These are phyloP conservation scores for Phytopythium montanum DNA, from an alignment of 352 stramenopile genomes.

Conservation along the genomic window DNA sequence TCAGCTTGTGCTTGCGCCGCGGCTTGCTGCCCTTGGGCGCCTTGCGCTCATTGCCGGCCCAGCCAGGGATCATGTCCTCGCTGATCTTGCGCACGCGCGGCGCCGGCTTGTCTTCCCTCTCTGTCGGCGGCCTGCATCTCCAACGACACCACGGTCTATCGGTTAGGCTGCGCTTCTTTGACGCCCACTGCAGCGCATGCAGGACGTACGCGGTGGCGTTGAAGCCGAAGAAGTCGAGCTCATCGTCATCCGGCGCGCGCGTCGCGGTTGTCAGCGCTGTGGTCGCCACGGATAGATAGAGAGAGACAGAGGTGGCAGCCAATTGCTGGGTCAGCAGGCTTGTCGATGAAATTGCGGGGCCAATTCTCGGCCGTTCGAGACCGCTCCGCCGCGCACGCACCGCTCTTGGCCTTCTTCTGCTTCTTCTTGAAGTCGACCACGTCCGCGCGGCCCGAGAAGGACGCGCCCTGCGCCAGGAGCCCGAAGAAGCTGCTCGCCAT, in stretches of 20 bases:
- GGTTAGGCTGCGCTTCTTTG: neutral
- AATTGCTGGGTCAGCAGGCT: neutral
- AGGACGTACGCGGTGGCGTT: constrained; percentile 25
- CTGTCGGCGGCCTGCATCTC: neutral
- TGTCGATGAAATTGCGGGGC: neutral
- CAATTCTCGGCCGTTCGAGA: neutral
- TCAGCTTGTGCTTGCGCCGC: constrained; percentile 81
- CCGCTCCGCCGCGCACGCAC: constrained; percentile 12
- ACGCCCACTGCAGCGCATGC: neutral
- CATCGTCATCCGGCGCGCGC: constrained; percentile 24
- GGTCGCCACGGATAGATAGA: neutral
- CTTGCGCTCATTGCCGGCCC: constrained; percentile 56
- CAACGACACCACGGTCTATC: neutral
- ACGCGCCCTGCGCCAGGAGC: constrained; percentile 59
- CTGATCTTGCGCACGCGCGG: constrained; percentile 57
- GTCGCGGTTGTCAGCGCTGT: neutral
- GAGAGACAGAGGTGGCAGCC: neutral
- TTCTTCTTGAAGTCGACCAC: constrained; percentile 55
- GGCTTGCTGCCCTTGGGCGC: constrained; percentile 51
- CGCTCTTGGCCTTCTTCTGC: constrained; percentile 18
- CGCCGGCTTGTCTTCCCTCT: constrained; percentile 26
- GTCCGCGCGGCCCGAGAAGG: constrained; percentile 55
- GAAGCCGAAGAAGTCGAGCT: constrained; percentile 83
- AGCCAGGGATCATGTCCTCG: constrained; percentile 62
- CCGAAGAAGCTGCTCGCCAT: constrained; percentile 77